Evolutionary conservation across 257 asterid genomes (phyloP).

Genomic region (Verbascum thapsus): DNA sequence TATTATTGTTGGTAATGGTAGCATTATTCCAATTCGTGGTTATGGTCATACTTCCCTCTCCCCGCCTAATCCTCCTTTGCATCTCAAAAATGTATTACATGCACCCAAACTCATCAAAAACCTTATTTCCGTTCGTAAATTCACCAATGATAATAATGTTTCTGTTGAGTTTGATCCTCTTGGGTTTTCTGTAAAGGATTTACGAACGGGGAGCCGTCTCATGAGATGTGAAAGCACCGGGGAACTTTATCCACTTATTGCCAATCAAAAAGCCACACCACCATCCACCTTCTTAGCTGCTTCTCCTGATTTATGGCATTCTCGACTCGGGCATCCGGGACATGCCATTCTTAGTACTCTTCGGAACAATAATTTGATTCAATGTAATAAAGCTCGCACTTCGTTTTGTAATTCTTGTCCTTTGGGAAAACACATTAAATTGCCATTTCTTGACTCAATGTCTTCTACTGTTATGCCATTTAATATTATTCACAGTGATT

Average conservation of each 20-base stretch:
- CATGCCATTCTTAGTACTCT: not conserved
- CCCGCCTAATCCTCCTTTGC: too few species aligned
- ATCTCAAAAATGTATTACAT: not conserved
- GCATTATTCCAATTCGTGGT: not conserved
- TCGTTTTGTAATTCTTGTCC: not conserved
- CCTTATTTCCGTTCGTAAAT: too few species aligned
- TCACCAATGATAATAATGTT: not conserved
- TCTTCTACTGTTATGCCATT: not conserved
- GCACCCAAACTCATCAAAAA: not conserved
- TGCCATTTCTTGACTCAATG: not conserved
- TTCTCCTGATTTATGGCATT: not conserved
- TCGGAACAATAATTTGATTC: not conserved
- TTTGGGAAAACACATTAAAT: not conserved
- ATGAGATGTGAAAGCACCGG: slow-evolving; percentile 5
- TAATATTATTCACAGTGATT: too few species aligned
- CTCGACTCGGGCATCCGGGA: not conserved
- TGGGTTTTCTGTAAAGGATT: not conserved
- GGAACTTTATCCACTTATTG: not conserved
- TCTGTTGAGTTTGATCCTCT: not conserved
- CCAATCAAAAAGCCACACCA: not conserved
- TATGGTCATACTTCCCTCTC: not conserved
- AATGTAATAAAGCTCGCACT: not conserved
- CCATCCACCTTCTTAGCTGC: not conserved
- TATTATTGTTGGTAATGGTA: not conserved
- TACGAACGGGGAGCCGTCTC: not conserved